A percentile compares a stretch with the other conserved stretches of the same genome.
Evolutionary conservation across 768 basidiomycete species (phyloP).

Genomic region (Calocybe indica): DNA sequence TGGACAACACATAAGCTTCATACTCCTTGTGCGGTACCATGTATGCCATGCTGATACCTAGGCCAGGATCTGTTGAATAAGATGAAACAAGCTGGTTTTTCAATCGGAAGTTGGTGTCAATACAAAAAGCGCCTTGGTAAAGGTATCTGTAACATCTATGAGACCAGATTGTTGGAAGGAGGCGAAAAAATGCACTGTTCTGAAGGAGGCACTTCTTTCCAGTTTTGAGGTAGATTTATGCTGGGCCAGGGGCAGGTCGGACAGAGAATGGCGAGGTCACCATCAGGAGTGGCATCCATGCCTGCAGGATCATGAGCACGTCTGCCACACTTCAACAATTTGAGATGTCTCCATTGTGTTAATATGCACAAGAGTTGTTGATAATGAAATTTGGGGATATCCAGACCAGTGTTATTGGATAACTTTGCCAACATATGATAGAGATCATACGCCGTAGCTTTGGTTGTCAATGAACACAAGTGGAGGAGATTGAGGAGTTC

Average conservation of each 20-base stretch:
- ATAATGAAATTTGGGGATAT: conserved; percentile 6
- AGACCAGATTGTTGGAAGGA: not conserved
- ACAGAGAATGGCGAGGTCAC: conserved; percentile 16
- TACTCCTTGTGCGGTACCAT: conserved; percentile 8
- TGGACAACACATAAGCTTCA: conserved; percentile 3
- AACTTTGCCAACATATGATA: conserved; percentile 3
- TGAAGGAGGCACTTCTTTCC: conserved; percentile 9
- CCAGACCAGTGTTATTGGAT: not conserved
- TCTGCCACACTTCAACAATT: conserved; percentile 15
- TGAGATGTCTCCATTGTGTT: conserved; percentile 15
- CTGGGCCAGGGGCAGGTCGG: conserved; percentile 17
- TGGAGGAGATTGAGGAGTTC: conserved; percentile 10
- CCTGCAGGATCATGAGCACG: conserved; percentile 11
- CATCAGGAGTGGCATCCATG: conserved; percentile 8
- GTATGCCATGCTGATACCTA: conserved; percentile 4
- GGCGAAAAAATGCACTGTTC: conserved; percentile 4
- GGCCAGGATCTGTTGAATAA: not conserved
- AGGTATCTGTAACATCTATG: conserved; percentile 1
- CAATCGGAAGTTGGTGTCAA: conserved; percentile 5
- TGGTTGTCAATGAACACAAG: conserved; percentile 12
- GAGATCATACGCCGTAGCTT: conserved; percentile 10
- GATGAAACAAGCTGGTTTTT: not conserved
- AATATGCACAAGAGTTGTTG: conserved; percentile 7
- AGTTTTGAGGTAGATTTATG: conserved; percentile 17
- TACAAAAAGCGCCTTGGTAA: not conserved